These are phyloP conservation scores for Asterochloris erici DNA, from an alignment of 139 green algal species.

Conservation along the genomic window DNA sequence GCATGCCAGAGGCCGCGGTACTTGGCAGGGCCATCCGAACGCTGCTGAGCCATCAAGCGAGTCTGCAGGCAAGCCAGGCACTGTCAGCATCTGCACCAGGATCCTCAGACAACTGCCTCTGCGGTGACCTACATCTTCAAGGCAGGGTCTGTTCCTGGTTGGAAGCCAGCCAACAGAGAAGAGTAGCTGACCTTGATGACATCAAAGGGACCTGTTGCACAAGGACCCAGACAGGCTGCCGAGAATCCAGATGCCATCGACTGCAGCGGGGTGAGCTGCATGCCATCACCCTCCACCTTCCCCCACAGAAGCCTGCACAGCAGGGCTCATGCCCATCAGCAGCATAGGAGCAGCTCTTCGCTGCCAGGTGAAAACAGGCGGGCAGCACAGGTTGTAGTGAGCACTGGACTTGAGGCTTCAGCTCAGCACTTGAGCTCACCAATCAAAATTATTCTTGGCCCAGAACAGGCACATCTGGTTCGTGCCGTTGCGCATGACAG, in stretches of 20 bases:
- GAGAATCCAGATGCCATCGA: conserved; percentile 83
- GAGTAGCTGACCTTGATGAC: conserved; percentile 74
- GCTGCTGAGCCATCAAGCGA: conserved; percentile 83
- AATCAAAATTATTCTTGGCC: conserved; percentile 84
- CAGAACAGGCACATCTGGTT: conserved; percentile 98
- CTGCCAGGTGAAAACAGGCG: not conserved
- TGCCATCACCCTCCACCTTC: conserved; percentile 82
- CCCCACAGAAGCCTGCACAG: conserved; percentile 52
- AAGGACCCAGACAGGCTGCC: conserved; percentile 79
- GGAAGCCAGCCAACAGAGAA: not conserved
- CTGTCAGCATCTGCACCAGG: not conserved
- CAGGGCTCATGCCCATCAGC: not conserved
- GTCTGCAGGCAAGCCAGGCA: conserved; percentile 41
- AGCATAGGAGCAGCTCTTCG: not conserved
- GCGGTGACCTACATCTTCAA: not conserved
- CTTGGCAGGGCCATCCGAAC: conserved; percentile 38
- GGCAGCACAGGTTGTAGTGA: not conserved
- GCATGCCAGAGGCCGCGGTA: conserved; percentile 87
- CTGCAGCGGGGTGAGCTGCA: conserved; percentile 67
- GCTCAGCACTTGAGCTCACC: not conserved
- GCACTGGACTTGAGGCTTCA: not conserved
- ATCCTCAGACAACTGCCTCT: no score
- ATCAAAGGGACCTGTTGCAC: conserved; percentile 90
- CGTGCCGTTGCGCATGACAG: conserved; percentile 89
- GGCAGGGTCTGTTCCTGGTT: not conserved